Evolutionary conservation across 306 rosid species (phyloP), one percentile per base, ranked within the genome.

Genomic region (Cicer chorassanicum): DNA sequence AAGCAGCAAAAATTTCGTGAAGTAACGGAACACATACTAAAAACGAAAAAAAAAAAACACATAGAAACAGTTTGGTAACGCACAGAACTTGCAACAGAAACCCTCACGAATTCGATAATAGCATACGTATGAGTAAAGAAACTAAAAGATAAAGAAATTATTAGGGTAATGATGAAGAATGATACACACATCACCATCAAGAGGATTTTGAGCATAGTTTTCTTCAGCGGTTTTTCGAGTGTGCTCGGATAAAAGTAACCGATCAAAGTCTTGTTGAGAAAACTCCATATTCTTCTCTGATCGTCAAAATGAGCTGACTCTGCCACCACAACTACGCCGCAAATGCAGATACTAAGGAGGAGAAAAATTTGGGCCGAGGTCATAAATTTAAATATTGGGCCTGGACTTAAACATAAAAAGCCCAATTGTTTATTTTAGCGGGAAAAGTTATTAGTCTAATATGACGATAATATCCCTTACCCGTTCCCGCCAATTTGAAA

Each of bases 121-220:
- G 36, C 51, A 51, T 16, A 39, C 2, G 8, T 11, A 41, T 11
- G 60, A 10, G 14, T 3, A 72, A 43, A 73, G 41, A 11, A 73
- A 56, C n/a, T 64, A 0, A 12, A 34, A 53, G 12, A n/a, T 1
- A 16, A 19, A 13, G 53, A 11, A 11, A 46, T 5, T 16, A 49
- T 15, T 76, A 36, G 78, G 74, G 54, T 72, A 66, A 66, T 66
- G 73, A 72, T 36, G 82, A 36, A 18, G 59, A 79, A 57, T 3
- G 21, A 46, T 45, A 66, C 83, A 36, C 71, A 91, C 96, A 51
- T 90, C 95, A 29, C 87, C 91, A n/a, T 93, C 95, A 2, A 69
- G 87, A 60, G 94, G 95, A 80, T 90, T 75, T 56, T 48, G 56
- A 67, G 84, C 87, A 78, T 83, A 87, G 77, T 84, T 82, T 56